phyloP scores from a whole-genome alignment of 2,329 filamentous ascomycete genomes.

The Microdochium paspali region DNA sequence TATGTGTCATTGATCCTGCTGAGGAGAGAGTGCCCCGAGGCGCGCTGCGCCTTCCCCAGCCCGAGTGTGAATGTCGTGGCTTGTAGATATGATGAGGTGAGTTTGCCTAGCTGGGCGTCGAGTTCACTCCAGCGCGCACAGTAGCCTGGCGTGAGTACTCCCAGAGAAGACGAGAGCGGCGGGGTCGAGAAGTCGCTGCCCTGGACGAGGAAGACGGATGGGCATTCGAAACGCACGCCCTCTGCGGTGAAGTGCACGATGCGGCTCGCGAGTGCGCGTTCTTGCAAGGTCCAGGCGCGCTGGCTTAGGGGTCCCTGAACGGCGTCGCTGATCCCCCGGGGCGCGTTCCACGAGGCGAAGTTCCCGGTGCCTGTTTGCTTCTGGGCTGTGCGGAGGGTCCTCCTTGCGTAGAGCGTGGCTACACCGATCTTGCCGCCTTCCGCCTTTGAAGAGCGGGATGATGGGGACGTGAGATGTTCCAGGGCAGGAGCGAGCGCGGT shows the following conservation, averaged over 20 bases:
- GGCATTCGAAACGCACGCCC: neutral
- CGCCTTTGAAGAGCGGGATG: too few relatives aligned
- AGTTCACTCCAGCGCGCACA: neutral
- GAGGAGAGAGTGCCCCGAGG: too few relatives aligned
- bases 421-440: too few relatives aligned
- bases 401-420: neutral
- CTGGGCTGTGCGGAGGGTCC: neutral
- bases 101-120: neutral
- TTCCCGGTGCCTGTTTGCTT: neutral
- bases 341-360: neutral
- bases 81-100: too few relatives aligned
- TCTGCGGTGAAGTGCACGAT: neutral
- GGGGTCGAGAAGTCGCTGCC: neutral
- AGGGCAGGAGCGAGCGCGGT: neutral
- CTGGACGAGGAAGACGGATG: neutral
- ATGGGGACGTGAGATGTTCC: too few relatives aligned
- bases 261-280: neutral
- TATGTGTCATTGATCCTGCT: too few relatives aligned
- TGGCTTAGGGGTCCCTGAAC: neutral
- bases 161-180: too few relatives aligned
- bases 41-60: too few relatives aligned
- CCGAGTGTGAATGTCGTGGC: too few relatives aligned
- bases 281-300: neutral
- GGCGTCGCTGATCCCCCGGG: neutral
- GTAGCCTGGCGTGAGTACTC: neutral